Evolutionary conservation across 2,329 filamentous ascomycete genomes (phyloP).

Genomic region (Penicillium sp.): DNA sequence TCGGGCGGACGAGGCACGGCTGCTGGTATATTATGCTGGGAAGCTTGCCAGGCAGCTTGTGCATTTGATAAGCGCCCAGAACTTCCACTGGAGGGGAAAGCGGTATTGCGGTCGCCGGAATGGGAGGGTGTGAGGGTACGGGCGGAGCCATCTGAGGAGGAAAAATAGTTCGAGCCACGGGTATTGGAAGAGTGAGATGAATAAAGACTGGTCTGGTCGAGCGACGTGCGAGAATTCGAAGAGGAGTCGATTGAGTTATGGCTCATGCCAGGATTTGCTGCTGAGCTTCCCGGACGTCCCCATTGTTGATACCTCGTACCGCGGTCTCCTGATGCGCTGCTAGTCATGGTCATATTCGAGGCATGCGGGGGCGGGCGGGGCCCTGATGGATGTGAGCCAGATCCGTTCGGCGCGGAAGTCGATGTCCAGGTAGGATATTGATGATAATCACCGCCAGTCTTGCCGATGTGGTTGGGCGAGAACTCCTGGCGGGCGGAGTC

Average conservation of each 20-base stretch:
- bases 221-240: constrained; percentile 55
- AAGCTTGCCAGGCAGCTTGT: constrained; percentile 29
- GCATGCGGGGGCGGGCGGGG: constrained; percentile 59
- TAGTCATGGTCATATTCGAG: constrained; percentile 62
- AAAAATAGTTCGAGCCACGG: constrained; percentile 56
- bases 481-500: constrained; percentile 67
- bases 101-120: constrained; percentile 34
- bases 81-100: constrained; percentile 22
- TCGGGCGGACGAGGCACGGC: constrained; percentile 32
- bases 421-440: constrained; percentile 78
- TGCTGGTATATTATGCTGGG: constrained; percentile 27
- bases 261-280: constrained; percentile 52
- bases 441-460: constrained; percentile 74
- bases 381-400: constrained; percentile 58
- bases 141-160: constrained; percentile 53
- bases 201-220: constrained; percentile 65
- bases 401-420: constrained; percentile 48
- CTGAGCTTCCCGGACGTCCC: constrained; percentile 61
- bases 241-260: constrained; percentile 56
- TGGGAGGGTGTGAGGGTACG: constrained; percentile 43
- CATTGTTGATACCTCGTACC: constrained; percentile 76
- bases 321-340: constrained; percentile 67
- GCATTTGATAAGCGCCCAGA: constrained; percentile 32
- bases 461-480: constrained; percentile 79
- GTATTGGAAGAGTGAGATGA: constrained; percentile 60